Base-by-base conservation (phyloP, 1,284 basidiomycete species). In the Trametes versicolor region DNA sequence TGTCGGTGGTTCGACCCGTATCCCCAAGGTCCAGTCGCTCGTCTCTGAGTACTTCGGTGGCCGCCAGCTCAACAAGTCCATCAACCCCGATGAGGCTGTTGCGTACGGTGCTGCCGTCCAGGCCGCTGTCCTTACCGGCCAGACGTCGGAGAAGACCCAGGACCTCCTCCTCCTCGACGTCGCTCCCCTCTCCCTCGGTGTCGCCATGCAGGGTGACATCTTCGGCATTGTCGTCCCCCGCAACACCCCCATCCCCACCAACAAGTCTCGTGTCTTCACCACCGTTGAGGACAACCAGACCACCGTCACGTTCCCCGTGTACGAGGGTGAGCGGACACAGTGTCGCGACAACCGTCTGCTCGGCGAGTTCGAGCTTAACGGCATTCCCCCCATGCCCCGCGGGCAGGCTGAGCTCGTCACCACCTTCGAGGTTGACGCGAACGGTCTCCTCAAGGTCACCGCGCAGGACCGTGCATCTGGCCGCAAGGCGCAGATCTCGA, bases 281-380 rank as follows among this genome's bases (percentile, higher is more conserved):
- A 98, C 97, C 57, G 95, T 97, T 70, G 95, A 97, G 87, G 97
- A 98, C 87, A 98, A 98, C 87, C 96, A 98, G 83, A 97, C 96
- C 68, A 94, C 92, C 62, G 96, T 98, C 82, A 96, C 95, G 69
- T 97, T 98, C 94, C 96, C 95, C 73, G 97, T 98, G 85, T 92
- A 83, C 76, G 97, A 98, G 87, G 96, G 96, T 78, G 97, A 98
- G 84, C 95, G 96, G 74, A 97, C 95, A 48, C 94, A 97, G 76
- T 97, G 95, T 85, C 94, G 95, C 77, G 96, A 98, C 85, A 98
- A 98, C 86, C 90, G 95, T 80, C 85, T 98, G 67, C 93, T 98
- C 73, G 96, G 96, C 75, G 95, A 98, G 84, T 98, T 98, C 82
- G 96, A 98, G 86, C 94, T 98, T 72, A 96, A 86, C 65, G 96